These are phyloP conservation scores for Lathyrus sativus DNA, from an alignment of 306 rosid genomes.

Conservation along the genomic window DNA sequence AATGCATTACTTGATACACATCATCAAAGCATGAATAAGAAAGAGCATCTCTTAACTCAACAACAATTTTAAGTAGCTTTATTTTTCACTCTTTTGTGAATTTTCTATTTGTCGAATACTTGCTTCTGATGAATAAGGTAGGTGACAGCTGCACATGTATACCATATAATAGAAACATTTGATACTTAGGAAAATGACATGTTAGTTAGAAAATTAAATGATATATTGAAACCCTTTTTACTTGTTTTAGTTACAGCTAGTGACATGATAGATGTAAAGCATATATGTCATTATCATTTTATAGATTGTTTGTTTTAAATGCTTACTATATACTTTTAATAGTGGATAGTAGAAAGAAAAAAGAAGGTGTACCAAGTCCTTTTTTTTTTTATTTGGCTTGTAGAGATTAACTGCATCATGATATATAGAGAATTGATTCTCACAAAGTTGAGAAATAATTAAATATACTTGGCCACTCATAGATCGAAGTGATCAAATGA, in stretches of 20 bases:
- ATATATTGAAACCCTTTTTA: conserved; percentile 38
- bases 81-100: conserved; percentile 39
- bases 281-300: conserved; percentile 44
- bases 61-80: conserved; percentile 27
- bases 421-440: conserved; percentile 2
- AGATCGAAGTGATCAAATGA: too few relatives aligned
- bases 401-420: conserved; percentile 12
- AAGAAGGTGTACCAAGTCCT: conserved; percentile 10
- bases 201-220: conserved; percentile 45
- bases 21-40: conserved; percentile 38
- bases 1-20: conserved; percentile 44
- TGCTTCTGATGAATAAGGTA: conserved; percentile 43
- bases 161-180: conserved; percentile 51
- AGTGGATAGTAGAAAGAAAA: conserved; percentile 5
- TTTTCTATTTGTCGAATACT: conserved; percentile 54
- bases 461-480: background rate
- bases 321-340: background rate
- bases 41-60: conserved; percentile 45
- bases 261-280: conserved; percentile 52
- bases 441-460: conserved; percentile 15
- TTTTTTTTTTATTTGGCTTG: conserved; percentile 38
- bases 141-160: conserved; percentile 63
- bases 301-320: conserved; percentile 37
- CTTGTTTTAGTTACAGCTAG: conserved; percentile 39
- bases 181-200: conserved; percentile 57